Evolutionary conservation across 495 filamentous ascomycete genomes (phyloP), one percentile per base, ranked within the genome.

Genomic region (Pyrenula aspistea): DNA sequence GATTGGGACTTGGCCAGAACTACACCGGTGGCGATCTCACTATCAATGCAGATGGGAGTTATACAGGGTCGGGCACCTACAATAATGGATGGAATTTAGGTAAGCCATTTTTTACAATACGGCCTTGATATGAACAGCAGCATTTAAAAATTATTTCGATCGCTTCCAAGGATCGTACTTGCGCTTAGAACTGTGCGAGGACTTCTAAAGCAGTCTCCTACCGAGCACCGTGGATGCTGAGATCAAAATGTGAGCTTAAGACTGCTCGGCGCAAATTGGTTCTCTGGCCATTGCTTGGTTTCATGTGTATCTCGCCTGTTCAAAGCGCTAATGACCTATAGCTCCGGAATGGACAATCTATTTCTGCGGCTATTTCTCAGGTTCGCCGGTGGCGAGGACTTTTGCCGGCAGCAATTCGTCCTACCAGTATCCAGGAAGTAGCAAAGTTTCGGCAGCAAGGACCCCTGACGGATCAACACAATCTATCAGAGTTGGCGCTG

Each of bases 21-120:
- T 89, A 87, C 66, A 70, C 82, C 20, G 79, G 80, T n/a, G 85
- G 84, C 0, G 76, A 75, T 42, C 76, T 89, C 54, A 73, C 68
- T 11, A 69, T 83, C 15, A 68, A 65, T 52, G 47, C 51, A 0
- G 73, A 78, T 53, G 77, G 81, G 20, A 78, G 76, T 54, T 88
- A 88, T 62, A 76, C 80, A 61, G 86, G 85, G 1, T 73, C 68
- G 61, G 85, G 83, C 1, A 74, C 78, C 3, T 88, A 87, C 66
- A 76, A 85, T 53, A 80, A 78, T 60, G 79, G 81, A 1, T 82
- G 79, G 79, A 86, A 86, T 67, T 15, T 42, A 15, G 31, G 31
- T 42, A 42, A 4, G 31, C 15, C 4, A 42, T 42, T 4, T 4
- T 42, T 8, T 42, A 15, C 4, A 8, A 4, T 4, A 42, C 31